Conservation (phyloP, 129 eudicot genomes). For the Tagetes erecta region DNA sequence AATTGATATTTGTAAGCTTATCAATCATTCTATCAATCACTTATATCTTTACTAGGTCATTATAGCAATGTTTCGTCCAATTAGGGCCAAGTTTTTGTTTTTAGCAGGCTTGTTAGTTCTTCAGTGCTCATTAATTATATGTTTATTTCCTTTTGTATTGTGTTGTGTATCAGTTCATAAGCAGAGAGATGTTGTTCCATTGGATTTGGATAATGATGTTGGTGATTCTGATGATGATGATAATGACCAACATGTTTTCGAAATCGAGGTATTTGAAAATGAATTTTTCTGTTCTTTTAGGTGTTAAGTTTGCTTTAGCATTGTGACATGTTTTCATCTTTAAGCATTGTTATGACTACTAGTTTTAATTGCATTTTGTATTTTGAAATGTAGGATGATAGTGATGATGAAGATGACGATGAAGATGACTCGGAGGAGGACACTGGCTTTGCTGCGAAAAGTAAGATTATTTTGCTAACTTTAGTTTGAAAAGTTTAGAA, state of each 20-base stretch:
- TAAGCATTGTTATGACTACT: no score
- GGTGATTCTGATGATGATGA: constrained; percentile 74
- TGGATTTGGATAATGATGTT: constrained; percentile 58
- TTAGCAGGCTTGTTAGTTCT: no score
- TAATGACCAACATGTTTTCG: constrained; percentile 66
- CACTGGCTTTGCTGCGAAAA: constrained; percentile 66
- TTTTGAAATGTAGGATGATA: constrained; percentile 42
- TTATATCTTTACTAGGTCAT: background rate
- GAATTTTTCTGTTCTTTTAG: background rate
- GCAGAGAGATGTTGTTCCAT: constrained; percentile 81
- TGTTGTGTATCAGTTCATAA: constrained; percentile 69
- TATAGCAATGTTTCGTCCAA: no score
- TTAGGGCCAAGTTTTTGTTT: no score
- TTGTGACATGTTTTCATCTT: background rate
- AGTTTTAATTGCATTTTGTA: constrained; percentile 8
- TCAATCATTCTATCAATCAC: background rate
- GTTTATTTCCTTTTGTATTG: background rate
- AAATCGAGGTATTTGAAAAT: constrained; percentile 49
- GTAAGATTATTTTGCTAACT: constrained; percentile 43
- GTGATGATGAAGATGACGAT: constrained; percentile 51
- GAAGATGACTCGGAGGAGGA: constrained; percentile 59
- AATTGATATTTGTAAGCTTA: constrained; percentile 72
- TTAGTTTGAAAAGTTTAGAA: background rate
- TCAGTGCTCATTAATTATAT: no score
- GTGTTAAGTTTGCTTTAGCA: background rate